Conservation (phyloP, 2,329 filamentous ascomycete species). For the Aspergillus latus region DNA sequence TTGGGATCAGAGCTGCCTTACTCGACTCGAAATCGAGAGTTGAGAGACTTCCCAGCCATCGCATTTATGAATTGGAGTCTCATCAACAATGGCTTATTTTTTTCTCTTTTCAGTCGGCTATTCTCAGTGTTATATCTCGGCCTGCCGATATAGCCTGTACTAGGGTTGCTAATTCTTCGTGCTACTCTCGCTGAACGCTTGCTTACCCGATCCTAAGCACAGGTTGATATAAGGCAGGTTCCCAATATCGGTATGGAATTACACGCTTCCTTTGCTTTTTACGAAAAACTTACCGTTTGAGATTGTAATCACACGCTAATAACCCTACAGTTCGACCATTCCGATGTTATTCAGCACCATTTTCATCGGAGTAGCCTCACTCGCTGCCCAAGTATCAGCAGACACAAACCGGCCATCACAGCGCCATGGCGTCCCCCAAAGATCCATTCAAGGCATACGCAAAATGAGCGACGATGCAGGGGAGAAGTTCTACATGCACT, state of each 20-base stretch:
- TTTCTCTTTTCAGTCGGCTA: not conserved
- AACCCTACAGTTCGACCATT: not conserved
- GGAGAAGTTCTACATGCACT: constrained; percentile 50
- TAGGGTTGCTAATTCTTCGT: not conserved
- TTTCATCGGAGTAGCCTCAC: constrained; percentile 7
- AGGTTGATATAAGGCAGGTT: not conserved
- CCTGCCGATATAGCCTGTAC: not conserved
- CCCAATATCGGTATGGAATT: not conserved
- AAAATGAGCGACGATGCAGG: constrained; percentile 50
- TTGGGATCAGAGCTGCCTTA: not conserved
- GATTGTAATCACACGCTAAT: not conserved
- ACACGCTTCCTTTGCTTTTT: not conserved
- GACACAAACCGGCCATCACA: constrained; percentile 1
- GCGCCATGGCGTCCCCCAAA: constrained; percentile 27
- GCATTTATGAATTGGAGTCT: not conserved
- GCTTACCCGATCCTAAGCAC: not conserved
- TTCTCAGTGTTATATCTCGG: not conserved
- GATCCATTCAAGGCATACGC: constrained; percentile 21
- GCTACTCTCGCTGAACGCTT: not conserved
- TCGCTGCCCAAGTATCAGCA: constrained; percentile 11
- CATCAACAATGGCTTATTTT: constrained; percentile 2
- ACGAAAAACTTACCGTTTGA: not conserved
- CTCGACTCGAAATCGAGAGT: not conserved
- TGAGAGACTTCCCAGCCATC: not conserved
- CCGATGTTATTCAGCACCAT: constrained; percentile 8